Percentiles rank a stretch among this genome's conserved stretches.
These are phyloP conservation scores for Vaccinium macrocarpon DNA, from an alignment of 148 eudicot genomes.

Conservation along the genomic window DNA sequence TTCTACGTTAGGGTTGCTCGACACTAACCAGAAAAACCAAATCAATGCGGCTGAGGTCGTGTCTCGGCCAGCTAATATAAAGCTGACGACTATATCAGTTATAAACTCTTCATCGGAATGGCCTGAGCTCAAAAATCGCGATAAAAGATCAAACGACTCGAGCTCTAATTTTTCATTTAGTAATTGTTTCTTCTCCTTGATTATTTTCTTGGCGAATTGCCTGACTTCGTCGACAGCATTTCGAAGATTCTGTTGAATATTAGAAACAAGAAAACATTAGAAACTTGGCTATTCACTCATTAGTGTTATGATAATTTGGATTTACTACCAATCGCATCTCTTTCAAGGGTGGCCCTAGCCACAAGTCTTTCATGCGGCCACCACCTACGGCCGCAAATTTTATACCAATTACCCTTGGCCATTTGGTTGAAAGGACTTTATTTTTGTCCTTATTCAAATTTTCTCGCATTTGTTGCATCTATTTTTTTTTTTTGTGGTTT, in stretches of 20 bases:
- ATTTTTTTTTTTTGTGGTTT: no score
- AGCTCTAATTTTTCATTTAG: background rate
- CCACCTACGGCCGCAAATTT: no score
- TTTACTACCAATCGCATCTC: background rate
- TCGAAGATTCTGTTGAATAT: constrained; percentile 3
- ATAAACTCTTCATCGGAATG: constrained; percentile 23
- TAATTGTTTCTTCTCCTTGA: constrained; percentile 11
- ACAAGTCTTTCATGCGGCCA: background rate
- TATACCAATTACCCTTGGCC: no score
- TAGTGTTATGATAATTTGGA: background rate
- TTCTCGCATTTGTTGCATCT: no score
- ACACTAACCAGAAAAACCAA: constrained; percentile 27
- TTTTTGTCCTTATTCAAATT: no score
- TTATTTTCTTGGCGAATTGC: constrained; percentile 13
- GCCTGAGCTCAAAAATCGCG: constrained; percentile 25
- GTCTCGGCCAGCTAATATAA: constrained; percentile 31
- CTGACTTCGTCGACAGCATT: constrained; percentile 18
- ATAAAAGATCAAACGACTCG: constrained; percentile 21
- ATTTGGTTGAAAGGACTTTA: no score
- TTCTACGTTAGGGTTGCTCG: constrained; percentile 18
- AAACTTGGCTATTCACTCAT: background rate
- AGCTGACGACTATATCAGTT: constrained; percentile 25
- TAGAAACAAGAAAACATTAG: background rate
- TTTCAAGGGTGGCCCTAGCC: background rate
- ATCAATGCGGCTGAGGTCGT: constrained; percentile 23